Evolutionary conservation across 768 basidiomycete species (phyloP), one percentile per base, ranked within the genome.

Genomic region (Tricholoma saponaceum): DNA sequence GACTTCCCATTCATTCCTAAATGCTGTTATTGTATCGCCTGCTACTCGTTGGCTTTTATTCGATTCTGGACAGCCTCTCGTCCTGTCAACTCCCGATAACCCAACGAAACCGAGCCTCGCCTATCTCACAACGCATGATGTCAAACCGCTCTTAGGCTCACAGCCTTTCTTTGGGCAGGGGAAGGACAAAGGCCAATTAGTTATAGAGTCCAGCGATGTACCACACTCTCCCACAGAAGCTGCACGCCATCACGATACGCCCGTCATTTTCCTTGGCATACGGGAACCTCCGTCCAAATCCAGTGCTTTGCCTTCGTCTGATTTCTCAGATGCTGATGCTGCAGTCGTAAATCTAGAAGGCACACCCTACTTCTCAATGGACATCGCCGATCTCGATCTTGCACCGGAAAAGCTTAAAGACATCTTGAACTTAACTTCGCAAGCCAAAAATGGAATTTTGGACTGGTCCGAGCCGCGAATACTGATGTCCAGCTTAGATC

Each of bases 301-400:
- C 4, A 72, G 70, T 43, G 82, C 87, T 0, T 78, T 90, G 3
- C 84, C 86, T 9, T 86, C 87, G 0, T 81, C 84, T 2, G 84
- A 88, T 47, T 85, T 88, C 51, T 80, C 76, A 56, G 75, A 81
- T 58, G 80, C 87, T 0, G 76, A 82, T 52, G 64, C 69, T 16
- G 79, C 83, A 1, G 71, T 84, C 2, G 73, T 77, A 51, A 83
- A 87, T 49, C 74, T 95, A 23, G 71, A 87, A 28, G 96, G 95
- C n/a, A 85, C 80, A 2, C 86, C 92, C 0, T 95, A 89, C 70
- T 98, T 97, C 68, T 79, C 93, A 0, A 61, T 97, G 59, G 94
- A 97, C 66, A 74, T 92, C 1, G 79, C 77, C 23, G 78, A 83
- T 54, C 69, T 82, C 20, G 77, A 76, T 5, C 64, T 71, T 13